phyloP scores from a whole-genome alignment of 192 early-diverging fungal genomes.

The Dissophora ornata region DNA sequence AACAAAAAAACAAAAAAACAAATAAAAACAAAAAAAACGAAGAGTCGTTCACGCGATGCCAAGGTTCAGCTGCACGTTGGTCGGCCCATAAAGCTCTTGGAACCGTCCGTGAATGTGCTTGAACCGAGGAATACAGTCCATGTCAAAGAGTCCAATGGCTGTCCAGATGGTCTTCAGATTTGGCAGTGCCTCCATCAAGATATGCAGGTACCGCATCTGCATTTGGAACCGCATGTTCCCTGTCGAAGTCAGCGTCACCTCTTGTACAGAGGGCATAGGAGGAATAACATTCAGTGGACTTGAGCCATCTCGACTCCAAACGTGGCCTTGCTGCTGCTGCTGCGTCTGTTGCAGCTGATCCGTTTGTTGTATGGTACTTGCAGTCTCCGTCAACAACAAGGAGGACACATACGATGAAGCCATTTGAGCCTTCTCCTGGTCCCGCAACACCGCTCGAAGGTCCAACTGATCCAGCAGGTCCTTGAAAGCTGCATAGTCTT shows the following conservation, averaged over 20 bases:
- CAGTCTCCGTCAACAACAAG: not conserved
- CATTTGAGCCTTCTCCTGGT: not conserved
- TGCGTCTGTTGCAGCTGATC: not conserved
- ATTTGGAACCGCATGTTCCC: not conserved
- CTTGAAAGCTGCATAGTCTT: conserved; percentile 8
- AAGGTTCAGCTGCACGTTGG: conserved; percentile 14
- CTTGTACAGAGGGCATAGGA: conserved; percentile 16
- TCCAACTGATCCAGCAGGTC: conserved; percentile 21
- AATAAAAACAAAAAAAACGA: too few species aligned
- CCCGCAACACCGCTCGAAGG: not conserved
- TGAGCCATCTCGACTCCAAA: conserved; percentile 1
- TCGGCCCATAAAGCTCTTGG: conserved; percentile 11
- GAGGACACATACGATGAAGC: not conserved
- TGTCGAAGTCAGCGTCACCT: conserved; percentile 13
- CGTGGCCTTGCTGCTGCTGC: not conserved
- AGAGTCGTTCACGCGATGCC: too few species aligned
- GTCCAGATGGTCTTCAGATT: conserved; percentile 16
- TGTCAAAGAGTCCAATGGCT: not conserved
- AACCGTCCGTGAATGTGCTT: conserved; percentile 2
- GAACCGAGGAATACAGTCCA: conserved; percentile 11
- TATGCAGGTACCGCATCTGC: conserved; percentile 26
- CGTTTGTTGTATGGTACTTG: not conserved
- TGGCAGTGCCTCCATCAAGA: conserved; percentile 28
- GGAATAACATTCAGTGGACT: conserved; percentile 15
- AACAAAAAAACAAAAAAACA: too few species aligned